These are phyloP conservation scores for Tieghemiomyces parasiticus DNA, from an alignment of 192 early-diverging fungal genomes.

Conservation along the genomic window DNA sequence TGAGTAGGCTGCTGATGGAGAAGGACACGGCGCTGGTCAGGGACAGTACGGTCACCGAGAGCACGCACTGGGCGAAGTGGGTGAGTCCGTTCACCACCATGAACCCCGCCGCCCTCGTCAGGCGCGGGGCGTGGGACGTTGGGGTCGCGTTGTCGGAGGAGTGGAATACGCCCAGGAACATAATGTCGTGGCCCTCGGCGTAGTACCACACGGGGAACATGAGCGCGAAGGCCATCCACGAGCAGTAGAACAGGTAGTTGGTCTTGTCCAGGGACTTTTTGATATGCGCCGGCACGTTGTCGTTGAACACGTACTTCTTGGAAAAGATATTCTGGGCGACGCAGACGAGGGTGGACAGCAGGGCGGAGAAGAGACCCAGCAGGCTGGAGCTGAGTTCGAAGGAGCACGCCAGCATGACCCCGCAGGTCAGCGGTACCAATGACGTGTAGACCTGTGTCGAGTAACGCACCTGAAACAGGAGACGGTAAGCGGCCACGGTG, in stretches of 20 bases:
- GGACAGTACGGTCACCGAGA: conserved; percentile 65
- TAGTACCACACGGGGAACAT: conserved; percentile 73
- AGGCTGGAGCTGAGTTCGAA: conserved; percentile 49
- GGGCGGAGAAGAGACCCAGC: conserved; percentile 58
- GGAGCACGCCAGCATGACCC: conserved; percentile 79
- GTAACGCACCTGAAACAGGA: conserved; percentile 52
- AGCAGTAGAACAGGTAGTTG: conserved; percentile 73
- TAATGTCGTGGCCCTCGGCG: conserved; percentile 41
- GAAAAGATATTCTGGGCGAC: conserved; percentile 79
- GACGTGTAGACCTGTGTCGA: conserved; percentile 57
- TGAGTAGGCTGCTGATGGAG: conserved; percentile 69
- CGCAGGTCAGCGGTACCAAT: conserved; percentile 63
- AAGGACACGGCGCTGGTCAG: conserved; percentile 76
- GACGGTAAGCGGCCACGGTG: conserved; percentile 61
- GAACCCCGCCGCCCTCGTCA: background rate
- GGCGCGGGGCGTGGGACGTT: conserved; percentile 3
- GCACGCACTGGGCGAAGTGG: conserved; percentile 67
- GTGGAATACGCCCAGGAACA: conserved; percentile 1
- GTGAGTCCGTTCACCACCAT: conserved; percentile 62
- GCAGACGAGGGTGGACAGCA: conserved; percentile 64
- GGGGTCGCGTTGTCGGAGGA: conserved; percentile 2
- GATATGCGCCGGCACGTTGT: conserved; percentile 21
- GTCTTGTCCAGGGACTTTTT: conserved; percentile 70
- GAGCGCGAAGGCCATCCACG: conserved; percentile 50
- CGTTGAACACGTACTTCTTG: conserved; percentile 56